Percentiles rank a stretch among this genome's conserved stretches.
These are phyloP conservation scores for Cyclotella distinguenda DNA, from an alignment of 108 stramenopile genomes.

Conservation along the genomic window DNA sequence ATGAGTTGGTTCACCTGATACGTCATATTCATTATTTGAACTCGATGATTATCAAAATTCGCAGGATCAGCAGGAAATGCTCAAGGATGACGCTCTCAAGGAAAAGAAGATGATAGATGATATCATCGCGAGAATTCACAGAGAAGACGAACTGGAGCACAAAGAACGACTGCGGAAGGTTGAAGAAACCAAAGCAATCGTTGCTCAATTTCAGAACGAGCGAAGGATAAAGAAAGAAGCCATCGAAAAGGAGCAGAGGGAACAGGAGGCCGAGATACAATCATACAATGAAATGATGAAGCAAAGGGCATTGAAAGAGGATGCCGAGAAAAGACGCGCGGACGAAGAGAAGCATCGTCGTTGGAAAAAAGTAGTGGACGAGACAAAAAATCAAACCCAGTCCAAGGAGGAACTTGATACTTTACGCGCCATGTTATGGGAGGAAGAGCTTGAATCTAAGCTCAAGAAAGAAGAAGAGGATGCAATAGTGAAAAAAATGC, in stretches of 20 bases:
- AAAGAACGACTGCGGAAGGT: conserved; percentile 44
- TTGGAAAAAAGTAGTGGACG: conserved; percentile 55
- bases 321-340: conserved; percentile 40
- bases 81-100: conserved; percentile 39
- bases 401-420: conserved; percentile 55
- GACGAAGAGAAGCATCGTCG: conserved; percentile 49
- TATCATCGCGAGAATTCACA: conserved; percentile 57
- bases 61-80: conserved; percentile 43
- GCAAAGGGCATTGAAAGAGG: conserved; percentile 36
- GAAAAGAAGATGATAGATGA: conserved; percentile 63
- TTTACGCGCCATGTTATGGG: conserved; percentile 65
- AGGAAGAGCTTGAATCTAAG: conserved; percentile 67
- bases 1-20: too few species aligned
- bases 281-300: conserved; percentile 58
- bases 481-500: conserved; percentile 25
- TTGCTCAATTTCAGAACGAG: conserved; percentile 48
- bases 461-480: conserved; percentile 54
- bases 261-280: conserved; percentile 53
- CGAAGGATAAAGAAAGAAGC: conserved; percentile 29
- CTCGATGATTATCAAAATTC: too few species aligned
- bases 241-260: conserved; percentile 42
- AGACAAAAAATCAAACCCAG: conserved; percentile 46
- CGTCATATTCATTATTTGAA: too few species aligned
- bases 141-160: conserved; percentile 53
- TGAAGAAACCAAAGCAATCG: conserved; percentile 55